phyloP scores from a whole-genome alignment of 2,329 filamentous ascomycete genomes.

The Penicillium sp. region DNA sequence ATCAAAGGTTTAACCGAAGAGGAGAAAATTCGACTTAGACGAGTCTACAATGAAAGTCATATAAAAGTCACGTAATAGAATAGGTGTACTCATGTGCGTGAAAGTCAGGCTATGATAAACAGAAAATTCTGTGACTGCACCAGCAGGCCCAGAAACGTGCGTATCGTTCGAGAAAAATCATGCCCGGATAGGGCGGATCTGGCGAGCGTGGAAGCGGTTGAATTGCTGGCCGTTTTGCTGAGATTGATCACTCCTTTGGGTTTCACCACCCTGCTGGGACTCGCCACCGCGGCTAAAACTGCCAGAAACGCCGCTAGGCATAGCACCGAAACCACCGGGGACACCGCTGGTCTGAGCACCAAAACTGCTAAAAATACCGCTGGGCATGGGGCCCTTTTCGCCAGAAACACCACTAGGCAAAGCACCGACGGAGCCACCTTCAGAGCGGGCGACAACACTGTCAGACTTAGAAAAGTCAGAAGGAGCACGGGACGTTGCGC shows the following conservation, averaged over 20 bases:
- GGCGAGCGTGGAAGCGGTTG: conserved; percentile 27
- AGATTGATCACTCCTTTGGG: too few relatives aligned
- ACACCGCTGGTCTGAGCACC: too few relatives aligned
- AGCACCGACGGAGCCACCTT: background rate
- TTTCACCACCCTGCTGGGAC: too few relatives aligned
- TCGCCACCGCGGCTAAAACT: too few relatives aligned
- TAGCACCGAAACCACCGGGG: too few relatives aligned
- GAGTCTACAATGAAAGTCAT: background rate
- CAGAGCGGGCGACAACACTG: too few relatives aligned
- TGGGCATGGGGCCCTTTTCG: background rate
- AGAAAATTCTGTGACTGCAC: conserved; percentile 14
- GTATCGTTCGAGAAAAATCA: conserved; percentile 10
- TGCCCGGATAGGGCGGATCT: conserved; percentile 20
- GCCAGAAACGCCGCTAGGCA: too few relatives aligned
- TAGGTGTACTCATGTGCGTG: conserved; percentile 2
- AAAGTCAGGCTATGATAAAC: conserved; percentile 1
- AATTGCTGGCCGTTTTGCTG: conserved; percentile 2
- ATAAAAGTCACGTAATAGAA: background rate
- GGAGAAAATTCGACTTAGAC: conserved; percentile 21
- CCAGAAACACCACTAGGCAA: conserved; percentile 5
- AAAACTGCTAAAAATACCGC: too few relatives aligned
- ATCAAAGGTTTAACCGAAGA: conserved; percentile 32
- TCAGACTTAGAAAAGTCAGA: too few relatives aligned
- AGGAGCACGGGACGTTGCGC: too few relatives aligned
- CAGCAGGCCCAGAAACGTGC: conserved; percentile 16